Evolutionary conservation across 73 alveolate species (phyloP), one percentile per base, ranked within the genome.

Genomic region (Paramecium octaurelia): DNA sequence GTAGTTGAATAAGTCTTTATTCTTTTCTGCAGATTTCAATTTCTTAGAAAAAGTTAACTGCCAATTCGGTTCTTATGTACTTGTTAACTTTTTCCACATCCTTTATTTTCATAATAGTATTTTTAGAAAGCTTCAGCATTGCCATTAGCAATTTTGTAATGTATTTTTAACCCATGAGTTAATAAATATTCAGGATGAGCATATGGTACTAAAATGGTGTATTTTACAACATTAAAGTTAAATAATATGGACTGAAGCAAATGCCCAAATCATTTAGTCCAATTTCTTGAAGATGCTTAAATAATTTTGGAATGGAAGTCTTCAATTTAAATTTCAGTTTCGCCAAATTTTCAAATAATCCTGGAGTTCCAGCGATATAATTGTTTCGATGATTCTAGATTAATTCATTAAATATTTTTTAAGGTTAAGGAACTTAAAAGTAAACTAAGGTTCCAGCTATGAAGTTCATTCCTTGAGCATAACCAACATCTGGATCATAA

Each of bases 401-500:
- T 35, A 73, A 29, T 73, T 34, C 54, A 29, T 38, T 73, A 58
- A 73, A 73, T 73, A 73, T 29, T 73, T 16, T 11, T 3, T 36
- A 73, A 16, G n/a, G 27, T 36, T 73, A 8, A 36, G 87, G 87
- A 36, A 73, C 64, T 29, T 73, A 9, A 73, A 36, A 73, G n/a
- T 73, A 85, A 54, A 92, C 93, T 59, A 97, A 86, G 70, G 97
- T 96, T 18, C 98, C 99, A 27, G 96, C 99, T 21, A 97, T 93
- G 90, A 97, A 97, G 92, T 97, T 97, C 99, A 97, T 97, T 86
- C 99, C 99, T 95, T 97, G 95, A 54, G 98, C 96, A 92, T 97
- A 97, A 46, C 97, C 98, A 54, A 97, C 95, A 80, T 96, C 98
- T 23, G 99, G 98, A 85, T 96, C 96, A 60, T 92, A 95, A 93